phyloP scores from a whole-genome alignment of 768 basidiomycete genomes.

The Myochromella boudieri region DNA sequence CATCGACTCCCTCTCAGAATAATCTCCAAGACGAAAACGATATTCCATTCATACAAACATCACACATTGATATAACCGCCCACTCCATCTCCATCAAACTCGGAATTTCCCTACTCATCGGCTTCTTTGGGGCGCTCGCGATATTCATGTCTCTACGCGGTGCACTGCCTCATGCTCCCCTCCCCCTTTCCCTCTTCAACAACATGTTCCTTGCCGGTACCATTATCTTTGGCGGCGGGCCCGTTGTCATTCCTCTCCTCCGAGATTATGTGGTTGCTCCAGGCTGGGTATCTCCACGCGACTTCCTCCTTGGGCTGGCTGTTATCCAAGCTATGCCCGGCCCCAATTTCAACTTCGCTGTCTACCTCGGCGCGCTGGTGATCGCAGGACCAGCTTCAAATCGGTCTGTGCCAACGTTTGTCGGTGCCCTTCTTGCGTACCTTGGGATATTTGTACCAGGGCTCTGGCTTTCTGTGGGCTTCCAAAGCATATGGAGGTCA shows the following conservation, averaged over 20 bases:
- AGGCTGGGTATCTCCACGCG: slow-evolving; percentile 51
- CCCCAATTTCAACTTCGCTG: slow-evolving; percentile 57
- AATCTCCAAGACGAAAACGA: background rate
- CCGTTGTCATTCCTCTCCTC: slow-evolving; percentile 55
- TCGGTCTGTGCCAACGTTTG: slow-evolving; percentile 24
- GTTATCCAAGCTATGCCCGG: slow-evolving; percentile 50
- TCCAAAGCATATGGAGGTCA: slow-evolving; percentile 34
- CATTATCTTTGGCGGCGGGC: slow-evolving; percentile 54
- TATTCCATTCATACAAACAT: background rate
- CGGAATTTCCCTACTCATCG: background rate
- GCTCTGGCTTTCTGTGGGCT: slow-evolving; percentile 33
- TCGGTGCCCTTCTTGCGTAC: slow-evolving; percentile 48
- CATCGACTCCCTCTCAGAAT: background rate
- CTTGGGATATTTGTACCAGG: slow-evolving; percentile 53
- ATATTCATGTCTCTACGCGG: background rate
- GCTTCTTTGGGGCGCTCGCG: background rate
- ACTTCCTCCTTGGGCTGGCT: slow-evolving; percentile 55
- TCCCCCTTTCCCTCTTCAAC: slow-evolving; percentile 30
- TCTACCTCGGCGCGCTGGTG: slow-evolving; percentile 51
- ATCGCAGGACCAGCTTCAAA: slow-evolving; percentile 17
- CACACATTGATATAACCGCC: background rate
- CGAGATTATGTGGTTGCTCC: slow-evolving; percentile 49
- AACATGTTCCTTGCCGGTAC: slow-evolving; percentile 49
- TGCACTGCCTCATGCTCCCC: background rate
- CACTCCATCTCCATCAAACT: background rate